A percentile compares a stretch with the other conserved stretches of the same genome.
These are phyloP conservation scores for Linum trigynum DNA, from an alignment of 345 rosid species.

Conservation along the genomic window DNA sequence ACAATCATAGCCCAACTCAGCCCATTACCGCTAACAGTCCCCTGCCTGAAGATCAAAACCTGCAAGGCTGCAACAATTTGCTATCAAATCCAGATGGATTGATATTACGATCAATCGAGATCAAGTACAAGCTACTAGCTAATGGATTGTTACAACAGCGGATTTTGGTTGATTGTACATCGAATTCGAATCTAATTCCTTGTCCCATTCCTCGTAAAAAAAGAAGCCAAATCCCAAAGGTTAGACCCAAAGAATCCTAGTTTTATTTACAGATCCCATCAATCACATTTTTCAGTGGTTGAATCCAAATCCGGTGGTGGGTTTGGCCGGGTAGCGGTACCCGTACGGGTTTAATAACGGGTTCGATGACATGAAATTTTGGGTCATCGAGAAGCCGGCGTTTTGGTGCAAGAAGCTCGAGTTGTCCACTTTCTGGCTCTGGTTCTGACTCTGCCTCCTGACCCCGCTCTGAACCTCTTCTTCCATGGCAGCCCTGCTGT, in stretches of 20 bases:
- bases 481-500: conserved; percentile 20
- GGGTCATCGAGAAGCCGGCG: conserved; percentile 27
- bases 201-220: too few species aligned
- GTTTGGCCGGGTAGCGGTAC: conserved; percentile 41
- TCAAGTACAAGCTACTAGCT: too few species aligned
- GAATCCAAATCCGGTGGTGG: conserved; percentile 20
- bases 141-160: too few species aligned
- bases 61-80: too few species aligned
- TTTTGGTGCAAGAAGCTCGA: conserved; percentile 13
- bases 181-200: too few species aligned
- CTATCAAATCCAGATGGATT: too few species aligned
- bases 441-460: conserved; percentile 28
- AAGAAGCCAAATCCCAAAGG: conserved; percentile 11
- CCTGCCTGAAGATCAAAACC: too few species aligned
- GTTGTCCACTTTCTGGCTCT: background rate
- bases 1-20: too few species aligned
- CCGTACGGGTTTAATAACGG: conserved; percentile 40
- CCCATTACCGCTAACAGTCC: too few species aligned
- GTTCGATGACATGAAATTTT: conserved; percentile 20
- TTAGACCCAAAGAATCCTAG: conserved; percentile 23
- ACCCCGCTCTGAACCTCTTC: conserved; percentile 71
- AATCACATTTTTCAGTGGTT: conserved; percentile 28
- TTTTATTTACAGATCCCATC: conserved; percentile 29
- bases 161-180: too few species aligned
- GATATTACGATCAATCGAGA: too few species aligned